Conservation (phyloP, 73 alveolate genomes). For the Urostyla sp. region DNA sequence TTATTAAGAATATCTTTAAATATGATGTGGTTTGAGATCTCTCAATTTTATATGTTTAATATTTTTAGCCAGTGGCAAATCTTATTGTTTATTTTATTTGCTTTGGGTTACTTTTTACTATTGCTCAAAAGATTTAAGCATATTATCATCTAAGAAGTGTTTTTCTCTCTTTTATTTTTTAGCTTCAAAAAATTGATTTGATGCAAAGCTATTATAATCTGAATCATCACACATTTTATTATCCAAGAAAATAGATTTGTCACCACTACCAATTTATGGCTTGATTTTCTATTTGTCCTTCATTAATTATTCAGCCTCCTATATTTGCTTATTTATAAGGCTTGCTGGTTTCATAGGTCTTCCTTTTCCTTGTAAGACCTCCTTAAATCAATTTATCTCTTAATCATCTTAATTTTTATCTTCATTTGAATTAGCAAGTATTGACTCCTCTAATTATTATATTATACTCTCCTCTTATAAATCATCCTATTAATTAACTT, state of each 20-base stretch:
- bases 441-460: too few relatives aligned
- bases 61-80: not conserved
- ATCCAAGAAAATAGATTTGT: slow-evolving; percentile 10
- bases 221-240: not conserved
- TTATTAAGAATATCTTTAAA: not conserved
- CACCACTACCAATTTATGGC: slow-evolving; percentile 14
- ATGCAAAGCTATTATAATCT: slow-evolving; percentile 3
- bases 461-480: too few relatives aligned
- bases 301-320: slow-evolving; percentile 7
- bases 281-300: slow-evolving; percentile 16
- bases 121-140: slow-evolving; percentile 2
- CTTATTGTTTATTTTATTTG: not conserved
- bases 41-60: not conserved
- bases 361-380: not conserved
- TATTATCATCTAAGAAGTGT: slow-evolving; percentile 20
- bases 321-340: slow-evolving; percentile 31
- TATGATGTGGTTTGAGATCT: slow-evolving; percentile 11
- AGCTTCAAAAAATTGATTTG: not conserved
- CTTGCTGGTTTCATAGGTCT: slow-evolving; percentile 11
- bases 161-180: slow-evolving; percentile 14
- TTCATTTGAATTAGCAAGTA: not conserved
- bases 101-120: not conserved
- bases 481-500: too few relatives aligned
- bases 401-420: not conserved
- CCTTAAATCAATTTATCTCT: not conserved